Evolutionary conservation across 768 basidiomycete genomes (phyloP).

Genomic region (Boletus sp.): DNA sequence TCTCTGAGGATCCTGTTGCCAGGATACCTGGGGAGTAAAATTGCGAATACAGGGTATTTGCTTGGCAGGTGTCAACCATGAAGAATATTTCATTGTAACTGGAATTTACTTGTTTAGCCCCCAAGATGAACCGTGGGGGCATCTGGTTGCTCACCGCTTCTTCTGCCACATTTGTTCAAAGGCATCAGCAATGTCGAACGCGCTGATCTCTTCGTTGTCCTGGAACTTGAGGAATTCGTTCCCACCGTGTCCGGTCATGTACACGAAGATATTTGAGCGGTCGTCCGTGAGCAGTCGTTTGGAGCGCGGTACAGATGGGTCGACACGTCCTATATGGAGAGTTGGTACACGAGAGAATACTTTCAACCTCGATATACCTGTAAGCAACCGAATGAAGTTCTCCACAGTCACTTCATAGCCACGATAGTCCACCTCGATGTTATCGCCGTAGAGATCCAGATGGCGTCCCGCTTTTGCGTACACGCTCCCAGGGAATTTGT

Average conservation of each 20-base stretch:
- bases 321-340: constrained; percentile 66
- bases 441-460: constrained; percentile 91
- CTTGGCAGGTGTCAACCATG: constrained; percentile 99
- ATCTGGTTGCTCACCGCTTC: constrained; percentile 56
- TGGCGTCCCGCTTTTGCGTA: constrained; percentile 82
- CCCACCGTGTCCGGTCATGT: constrained; percentile 98
- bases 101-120: constrained; percentile 32
- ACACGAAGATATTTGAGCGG: constrained; percentile 90
- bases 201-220: constrained; percentile 96
- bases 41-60: constrained; percentile 91
- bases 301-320: constrained; percentile 80
- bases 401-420: constrained; percentile 98
- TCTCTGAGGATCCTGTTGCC: constrained; percentile 80
- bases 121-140: neutral
- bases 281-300: constrained; percentile 92
- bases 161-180: constrained; percentile 99
- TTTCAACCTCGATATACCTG: constrained; percentile 53
- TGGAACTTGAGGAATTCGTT: constrained; percentile 99
- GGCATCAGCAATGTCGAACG: constrained; percentile 96
- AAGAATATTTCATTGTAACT: constrained; percentile 92
- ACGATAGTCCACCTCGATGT: constrained; percentile 97
- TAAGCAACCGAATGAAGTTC: constrained; percentile 88
- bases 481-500: constrained; percentile 88
- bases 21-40: constrained; percentile 92
- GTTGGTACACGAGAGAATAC: neutral